Conservation (phyloP, 345 rosid genomes). For the Lagerstroemia speciosa region DNA sequence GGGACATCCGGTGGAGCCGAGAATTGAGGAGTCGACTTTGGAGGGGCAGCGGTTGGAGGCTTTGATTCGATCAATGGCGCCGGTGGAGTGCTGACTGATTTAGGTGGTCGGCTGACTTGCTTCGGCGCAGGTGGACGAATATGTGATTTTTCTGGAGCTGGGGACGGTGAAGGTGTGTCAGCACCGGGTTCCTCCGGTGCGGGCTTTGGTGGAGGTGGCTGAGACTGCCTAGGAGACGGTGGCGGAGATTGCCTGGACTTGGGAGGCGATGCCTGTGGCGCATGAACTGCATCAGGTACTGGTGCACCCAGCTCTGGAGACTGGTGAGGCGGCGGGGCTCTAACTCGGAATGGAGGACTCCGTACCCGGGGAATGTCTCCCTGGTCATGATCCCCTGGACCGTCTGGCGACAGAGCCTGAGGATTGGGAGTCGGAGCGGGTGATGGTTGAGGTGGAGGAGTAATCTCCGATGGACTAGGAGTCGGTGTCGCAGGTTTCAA, state of each 20-base stretch:
- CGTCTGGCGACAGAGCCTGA: background rate
- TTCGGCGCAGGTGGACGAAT: too few relatives aligned
- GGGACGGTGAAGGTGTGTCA: background rate
- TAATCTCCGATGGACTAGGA: background rate
- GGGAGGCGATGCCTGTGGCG: too few relatives aligned
- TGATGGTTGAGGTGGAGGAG: background rate
- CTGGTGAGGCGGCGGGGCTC: too few relatives aligned
- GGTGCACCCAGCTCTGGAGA: too few relatives aligned
- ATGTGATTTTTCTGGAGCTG: too few relatives aligned
- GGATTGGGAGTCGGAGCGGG: background rate
- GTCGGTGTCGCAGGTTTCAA: background rate
- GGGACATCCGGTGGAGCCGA: background rate
- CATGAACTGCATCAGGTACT: too few relatives aligned
- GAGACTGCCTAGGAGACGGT: too few relatives aligned
- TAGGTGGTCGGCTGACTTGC: background rate
- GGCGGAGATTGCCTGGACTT: too few relatives aligned
- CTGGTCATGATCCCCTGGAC: background rate
- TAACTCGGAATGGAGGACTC: background rate
- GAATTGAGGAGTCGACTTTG: background rate
- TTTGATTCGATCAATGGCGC: background rate
- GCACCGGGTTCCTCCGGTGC: background rate
- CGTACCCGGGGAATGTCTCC: background rate
- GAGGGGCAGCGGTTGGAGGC: background rate
- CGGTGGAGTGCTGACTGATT: background rate
- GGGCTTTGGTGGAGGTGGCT: background rate